These are phyloP conservation scores for Phaeotremella skinneri DNA, from an alignment of 768 basidiomycete species.

Conservation along the genomic window DNA sequence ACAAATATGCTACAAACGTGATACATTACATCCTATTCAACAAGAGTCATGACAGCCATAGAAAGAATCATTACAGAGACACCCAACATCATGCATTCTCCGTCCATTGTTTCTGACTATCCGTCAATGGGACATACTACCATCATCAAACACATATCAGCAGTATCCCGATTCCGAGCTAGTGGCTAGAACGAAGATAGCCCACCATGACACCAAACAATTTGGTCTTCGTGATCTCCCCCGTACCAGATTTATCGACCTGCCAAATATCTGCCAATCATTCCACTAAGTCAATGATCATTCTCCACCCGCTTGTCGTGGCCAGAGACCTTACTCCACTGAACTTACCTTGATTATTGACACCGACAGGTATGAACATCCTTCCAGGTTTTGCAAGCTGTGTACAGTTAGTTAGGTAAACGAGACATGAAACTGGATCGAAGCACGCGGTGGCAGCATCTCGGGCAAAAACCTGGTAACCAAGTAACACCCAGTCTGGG, in stretches of 20 bases:
- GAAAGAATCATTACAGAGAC: too few species aligned
- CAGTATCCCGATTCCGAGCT: neutral
- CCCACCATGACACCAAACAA: slow-evolving; percentile 81
- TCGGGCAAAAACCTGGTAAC: too few species aligned
- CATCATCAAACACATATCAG: neutral
- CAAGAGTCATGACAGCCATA: neutral
- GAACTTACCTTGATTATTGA: slow-evolving; percentile 53
- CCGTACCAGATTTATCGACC: slow-evolving; percentile 73
- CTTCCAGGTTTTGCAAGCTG: slow-evolving; percentile 50
- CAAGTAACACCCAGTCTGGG: too few species aligned
- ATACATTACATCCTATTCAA: neutral
- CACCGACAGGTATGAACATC: slow-evolving; percentile 92
- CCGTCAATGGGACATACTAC: slow-evolving; percentile 53
- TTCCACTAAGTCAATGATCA: too few species aligned
- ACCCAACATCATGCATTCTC: neutral
- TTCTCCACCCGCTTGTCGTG: too few species aligned
- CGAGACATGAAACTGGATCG: too few species aligned
- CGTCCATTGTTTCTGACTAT: slow-evolving; percentile 41
- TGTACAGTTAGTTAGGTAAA: too few species aligned
- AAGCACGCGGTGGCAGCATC: too few species aligned
- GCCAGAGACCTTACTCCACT: too few species aligned
- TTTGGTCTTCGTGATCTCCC: slow-evolving; percentile 62
- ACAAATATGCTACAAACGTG: too few species aligned
- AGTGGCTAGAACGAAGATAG: slow-evolving; percentile 9
- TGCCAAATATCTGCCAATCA: slow-evolving; percentile 60